phyloP scores from a whole-genome alignment of 164 flowering plant species.

The Magnolia officinalis region DNA sequence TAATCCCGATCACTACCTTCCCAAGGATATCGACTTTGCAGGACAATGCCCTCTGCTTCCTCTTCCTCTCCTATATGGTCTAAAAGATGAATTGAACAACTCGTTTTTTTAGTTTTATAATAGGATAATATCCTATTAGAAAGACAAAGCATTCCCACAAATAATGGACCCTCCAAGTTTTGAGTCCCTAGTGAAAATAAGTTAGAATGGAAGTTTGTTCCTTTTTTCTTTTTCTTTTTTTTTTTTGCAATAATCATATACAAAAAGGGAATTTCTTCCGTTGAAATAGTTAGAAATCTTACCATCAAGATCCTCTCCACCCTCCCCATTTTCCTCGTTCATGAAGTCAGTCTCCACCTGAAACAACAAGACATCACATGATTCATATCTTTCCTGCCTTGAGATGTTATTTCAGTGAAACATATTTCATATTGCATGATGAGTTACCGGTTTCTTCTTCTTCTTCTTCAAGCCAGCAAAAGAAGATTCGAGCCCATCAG shows the following conservation, averaged over 20 bases:
- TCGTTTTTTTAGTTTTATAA: neutral
- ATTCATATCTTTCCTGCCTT: neutral
- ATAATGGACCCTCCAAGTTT: neutral
- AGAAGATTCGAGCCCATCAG: constrained; percentile 65
- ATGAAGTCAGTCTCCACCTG: constrained; percentile 62
- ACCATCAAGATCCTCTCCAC: constrained; percentile 67
- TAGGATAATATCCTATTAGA: neutral
- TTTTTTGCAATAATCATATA: neutral
- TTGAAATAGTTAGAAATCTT: constrained; percentile 1
- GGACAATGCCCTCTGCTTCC: constrained; percentile 48
- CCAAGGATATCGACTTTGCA: constrained; percentile 54
- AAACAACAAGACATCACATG: neutral
- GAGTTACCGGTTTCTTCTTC: constrained; percentile 86
- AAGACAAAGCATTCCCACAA: neutral
- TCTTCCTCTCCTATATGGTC: constrained; percentile 45
- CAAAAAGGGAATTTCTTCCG: neutral
- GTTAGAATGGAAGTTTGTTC: neutral
- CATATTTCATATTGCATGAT: neutral
- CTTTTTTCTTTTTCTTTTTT: neutral
- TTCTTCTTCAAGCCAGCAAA: constrained; percentile 86
- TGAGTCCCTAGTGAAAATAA: neutral
- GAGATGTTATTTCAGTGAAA: neutral
- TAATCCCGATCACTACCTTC: constrained; percentile 76
- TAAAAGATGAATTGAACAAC: neutral
- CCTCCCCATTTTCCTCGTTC: constrained; percentile 57